These are phyloP conservation scores for Crucihimalaya himalaica DNA, from an alignment of 345 rosid genomes.

Conservation along the genomic window DNA sequence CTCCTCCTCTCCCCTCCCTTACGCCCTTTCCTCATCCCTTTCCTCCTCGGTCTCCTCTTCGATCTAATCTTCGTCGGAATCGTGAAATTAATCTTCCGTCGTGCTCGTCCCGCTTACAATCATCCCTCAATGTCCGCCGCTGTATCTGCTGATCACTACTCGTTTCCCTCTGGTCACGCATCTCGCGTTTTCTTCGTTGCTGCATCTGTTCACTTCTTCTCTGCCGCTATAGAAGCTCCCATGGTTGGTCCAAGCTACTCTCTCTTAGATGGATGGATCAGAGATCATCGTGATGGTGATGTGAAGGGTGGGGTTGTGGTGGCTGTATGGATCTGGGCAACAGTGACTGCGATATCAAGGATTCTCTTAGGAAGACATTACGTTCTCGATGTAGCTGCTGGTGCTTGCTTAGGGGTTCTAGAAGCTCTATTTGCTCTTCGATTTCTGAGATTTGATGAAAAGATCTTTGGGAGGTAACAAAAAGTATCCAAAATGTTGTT, in stretches of 20 bases:
- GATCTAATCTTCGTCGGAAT: slow-evolving; percentile 72
- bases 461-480: slow-evolving; percentile 29
- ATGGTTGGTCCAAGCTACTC: background rate
- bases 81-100: slow-evolving; percentile 72
- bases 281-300: slow-evolving; percentile 23
- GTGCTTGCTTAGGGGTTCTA: slow-evolving; percentile 61
- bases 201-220: slow-evolving; percentile 51
- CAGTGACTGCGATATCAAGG: slow-evolving; percentile 64
- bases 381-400: slow-evolving; percentile 66
- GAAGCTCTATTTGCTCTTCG: slow-evolving; percentile 60
- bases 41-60: slow-evolving; percentile 80
- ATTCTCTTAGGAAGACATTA: slow-evolving; percentile 85
- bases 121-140: slow-evolving; percentile 69
- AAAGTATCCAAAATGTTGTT: background rate
- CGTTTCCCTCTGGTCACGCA: slow-evolving; percentile 96
- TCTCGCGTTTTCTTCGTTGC: slow-evolving; percentile 80
- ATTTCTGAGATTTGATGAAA: slow-evolving; percentile 44
- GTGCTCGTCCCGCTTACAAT: slow-evolving; percentile 83
- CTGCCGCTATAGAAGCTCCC: background rate
- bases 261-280: slow-evolving; percentile 38
- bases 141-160: slow-evolving; percentile 71
- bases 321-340: slow-evolving; percentile 67
- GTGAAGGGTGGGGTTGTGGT: slow-evolving; percentile 37
- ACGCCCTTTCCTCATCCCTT: slow-evolving; percentile 52
- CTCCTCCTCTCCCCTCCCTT: slow-evolving; percentile 55